phyloP scores from a whole-genome alignment of 2,329 filamentous ascomycete species.

The Colletotrichum echinochloae region DNA sequence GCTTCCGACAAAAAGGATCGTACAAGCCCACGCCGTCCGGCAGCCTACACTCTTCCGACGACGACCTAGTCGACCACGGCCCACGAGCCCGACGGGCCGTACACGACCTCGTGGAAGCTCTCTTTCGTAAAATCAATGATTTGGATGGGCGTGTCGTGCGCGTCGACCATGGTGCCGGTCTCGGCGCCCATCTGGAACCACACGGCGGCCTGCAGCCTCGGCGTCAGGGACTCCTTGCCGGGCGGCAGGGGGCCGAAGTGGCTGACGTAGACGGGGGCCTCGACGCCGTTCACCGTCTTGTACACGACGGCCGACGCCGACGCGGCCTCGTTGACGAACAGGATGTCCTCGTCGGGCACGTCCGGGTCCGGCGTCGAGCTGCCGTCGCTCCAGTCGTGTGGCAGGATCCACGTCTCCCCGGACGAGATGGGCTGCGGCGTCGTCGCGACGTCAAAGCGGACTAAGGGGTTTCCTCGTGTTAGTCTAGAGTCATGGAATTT shows the following conservation, averaged over 20 bases:
- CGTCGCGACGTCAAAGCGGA: slow-evolving; percentile 7
- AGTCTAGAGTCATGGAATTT: no score
- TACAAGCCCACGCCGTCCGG: neutral
- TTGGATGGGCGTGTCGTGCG: neutral
- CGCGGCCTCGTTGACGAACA: neutral
- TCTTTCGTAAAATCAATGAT: slow-evolving; percentile 1
- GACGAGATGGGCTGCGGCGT: neutral
- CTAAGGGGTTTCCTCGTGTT: neutral
- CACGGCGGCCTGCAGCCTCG: slow-evolving; percentile 4
- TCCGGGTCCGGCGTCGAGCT: neutral
- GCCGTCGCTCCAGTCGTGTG: slow-evolving; percentile 1
- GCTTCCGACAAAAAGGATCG: neutral
- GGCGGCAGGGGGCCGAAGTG: slow-evolving; percentile 13
- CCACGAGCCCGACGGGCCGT: slow-evolving; percentile 13
- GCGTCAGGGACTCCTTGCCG: neutral
- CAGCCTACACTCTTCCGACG: no score
- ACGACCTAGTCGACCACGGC: neutral
- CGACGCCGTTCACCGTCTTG: slow-evolving; percentile 16
- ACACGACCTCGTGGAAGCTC: slow-evolving; percentile 7
- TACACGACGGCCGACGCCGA: slow-evolving; percentile 15
- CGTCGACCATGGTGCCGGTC: slow-evolving; percentile 6
- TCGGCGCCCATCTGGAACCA: slow-evolving; percentile 17
- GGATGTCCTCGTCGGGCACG: neutral
- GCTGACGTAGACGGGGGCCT: slow-evolving; percentile 15
- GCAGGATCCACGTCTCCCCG: slow-evolving; percentile 2